A percentile compares a stretch with the other conserved stretches of the same genome.
Conservation (phyloP, 306 rosid species). For the Lotus japonicus region DNA sequence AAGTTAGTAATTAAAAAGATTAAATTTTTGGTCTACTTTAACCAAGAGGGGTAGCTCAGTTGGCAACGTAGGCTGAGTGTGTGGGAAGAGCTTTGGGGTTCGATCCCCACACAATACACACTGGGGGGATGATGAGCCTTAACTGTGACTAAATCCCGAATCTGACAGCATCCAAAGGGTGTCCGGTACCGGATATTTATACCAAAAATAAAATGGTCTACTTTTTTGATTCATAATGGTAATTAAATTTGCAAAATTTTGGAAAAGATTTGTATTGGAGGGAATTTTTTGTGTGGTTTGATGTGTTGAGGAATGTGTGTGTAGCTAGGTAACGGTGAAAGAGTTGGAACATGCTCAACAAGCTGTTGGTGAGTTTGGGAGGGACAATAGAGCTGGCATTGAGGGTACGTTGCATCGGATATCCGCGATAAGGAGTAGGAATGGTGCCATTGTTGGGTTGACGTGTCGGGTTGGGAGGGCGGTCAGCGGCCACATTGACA, state of each 20-base stretch:
- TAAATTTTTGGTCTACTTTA: no score
- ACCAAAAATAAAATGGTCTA: no score
- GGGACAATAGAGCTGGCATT: constrained; percentile 70
- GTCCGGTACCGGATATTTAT: no score
- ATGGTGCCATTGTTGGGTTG: constrained; percentile 56
- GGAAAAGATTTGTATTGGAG: neutral
- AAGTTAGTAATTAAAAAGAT: no score
- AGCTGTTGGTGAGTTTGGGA: constrained; percentile 66
- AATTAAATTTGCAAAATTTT: neutral
- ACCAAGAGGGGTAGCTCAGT: no score
- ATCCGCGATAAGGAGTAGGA: constrained; percentile 63
- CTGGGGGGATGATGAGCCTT: no score
- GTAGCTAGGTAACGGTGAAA: constrained; percentile 51
- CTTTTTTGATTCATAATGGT: no score
- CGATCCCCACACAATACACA: no score
- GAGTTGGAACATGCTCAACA: constrained; percentile 61
- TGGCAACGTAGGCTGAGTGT: no score
- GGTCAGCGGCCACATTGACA: constrained; percentile 50
- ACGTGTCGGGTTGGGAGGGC: constrained; percentile 71
- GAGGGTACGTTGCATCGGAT: constrained; percentile 71
- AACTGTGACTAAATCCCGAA: no score
- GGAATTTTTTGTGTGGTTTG: constrained; percentile 2
- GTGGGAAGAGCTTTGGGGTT: no score
- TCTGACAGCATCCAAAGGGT: no score
- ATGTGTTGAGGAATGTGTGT: constrained; percentile 17